These are phyloP conservation scores for Collariella sp. DNA, from an alignment of 495 filamentous ascomycete species.

Conservation along the genomic window DNA sequence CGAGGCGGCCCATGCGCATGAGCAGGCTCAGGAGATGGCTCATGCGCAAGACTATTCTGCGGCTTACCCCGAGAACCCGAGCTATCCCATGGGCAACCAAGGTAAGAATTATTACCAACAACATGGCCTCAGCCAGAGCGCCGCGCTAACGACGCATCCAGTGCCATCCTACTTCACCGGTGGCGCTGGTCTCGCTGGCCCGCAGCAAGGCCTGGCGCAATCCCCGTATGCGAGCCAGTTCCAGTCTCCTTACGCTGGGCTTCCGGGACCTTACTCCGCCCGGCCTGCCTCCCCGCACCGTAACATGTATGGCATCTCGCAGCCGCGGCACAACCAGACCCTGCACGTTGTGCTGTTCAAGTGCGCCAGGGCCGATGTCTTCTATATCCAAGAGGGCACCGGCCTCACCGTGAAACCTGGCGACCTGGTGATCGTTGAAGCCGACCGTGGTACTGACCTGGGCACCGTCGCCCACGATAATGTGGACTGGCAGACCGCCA, in stretches of 20 bases:
- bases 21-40: slow-evolving; percentile 32
- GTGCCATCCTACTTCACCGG: slow-evolving; percentile 45
- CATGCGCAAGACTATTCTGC: slow-evolving; percentile 31
- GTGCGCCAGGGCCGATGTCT: slow-evolving; percentile 85
- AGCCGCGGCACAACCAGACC: slow-evolving; percentile 70
- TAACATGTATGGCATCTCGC: slow-evolving; percentile 52
- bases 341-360: slow-evolving; percentile 94
- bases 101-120: slow-evolving; percentile 23
- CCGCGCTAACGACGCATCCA: slow-evolving; percentile 25
- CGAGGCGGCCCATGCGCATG: slow-evolving; percentile 43
- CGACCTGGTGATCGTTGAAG: slow-evolving; percentile 94
- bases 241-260: slow-evolving; percentile 30
- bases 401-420: slow-evolving; percentile 82
- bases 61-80: slow-evolving; percentile 27
- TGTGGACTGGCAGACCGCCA: slow-evolving; percentile 73
- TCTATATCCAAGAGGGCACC: slow-evolving; percentile 91
- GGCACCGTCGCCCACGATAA: slow-evolving; percentile 85
- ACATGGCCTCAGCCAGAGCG: neutral
- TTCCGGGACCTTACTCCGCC: slow-evolving; percentile 49
- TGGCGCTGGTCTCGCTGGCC: slow-evolving; percentile 17
- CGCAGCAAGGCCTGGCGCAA: slow-evolving; percentile 34
- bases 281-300: slow-evolving; percentile 49
- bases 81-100: slow-evolving; percentile 27
- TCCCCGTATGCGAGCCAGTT: slow-evolving; percentile 34
- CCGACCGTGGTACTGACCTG: slow-evolving; percentile 89